Conservation (phyloP, 139 green algal species). For the Diplosphaera chodatii region DNA sequence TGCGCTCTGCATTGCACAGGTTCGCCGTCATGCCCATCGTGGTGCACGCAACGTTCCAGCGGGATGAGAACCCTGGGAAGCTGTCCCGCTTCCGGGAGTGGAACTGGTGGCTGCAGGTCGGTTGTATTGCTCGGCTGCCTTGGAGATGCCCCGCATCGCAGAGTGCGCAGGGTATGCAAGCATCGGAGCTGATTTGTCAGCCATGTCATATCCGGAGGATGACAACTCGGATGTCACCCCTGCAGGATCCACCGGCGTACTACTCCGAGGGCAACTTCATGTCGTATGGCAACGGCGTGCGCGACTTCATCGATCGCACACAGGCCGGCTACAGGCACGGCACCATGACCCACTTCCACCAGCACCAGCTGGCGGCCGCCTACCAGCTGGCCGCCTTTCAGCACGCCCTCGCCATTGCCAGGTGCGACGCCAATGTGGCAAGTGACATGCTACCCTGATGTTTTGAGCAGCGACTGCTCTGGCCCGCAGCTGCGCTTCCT, state of each 20-base stretch:
- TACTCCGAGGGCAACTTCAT: conserved; percentile 3
- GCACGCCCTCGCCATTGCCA: conserved; percentile 2
- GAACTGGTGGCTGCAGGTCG: not conserved
- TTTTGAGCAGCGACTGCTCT: no score
- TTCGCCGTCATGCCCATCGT: not conserved
- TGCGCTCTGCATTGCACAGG: no score
- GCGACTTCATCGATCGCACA: not conserved
- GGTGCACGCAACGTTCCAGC: conserved; percentile 9
- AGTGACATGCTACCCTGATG: no score
- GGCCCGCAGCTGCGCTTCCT: no score
- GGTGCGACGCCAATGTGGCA: no score
- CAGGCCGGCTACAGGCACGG: not conserved
- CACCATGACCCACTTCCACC: not conserved
- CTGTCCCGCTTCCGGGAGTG: conserved; percentile 7
- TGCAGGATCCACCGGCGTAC: conserved; percentile 4
- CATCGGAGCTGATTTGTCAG: no score
- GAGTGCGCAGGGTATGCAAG: no score
- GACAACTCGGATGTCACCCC: no score
- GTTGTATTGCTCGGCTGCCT: no score
- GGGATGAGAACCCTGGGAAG: conserved; percentile 3
- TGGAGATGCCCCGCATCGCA: no score
- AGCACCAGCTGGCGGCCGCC: conserved; percentile 7
- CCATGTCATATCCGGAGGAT: no score
- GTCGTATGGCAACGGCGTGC: conserved; percentile 5
- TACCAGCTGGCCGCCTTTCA: conserved; percentile 7